Percentiles rank a stretch among this genome's conserved stretches.
Evolutionary conservation across 78 protist genomes (phyloP).

Genomic region (Anaeramoeba ignava): DNA sequence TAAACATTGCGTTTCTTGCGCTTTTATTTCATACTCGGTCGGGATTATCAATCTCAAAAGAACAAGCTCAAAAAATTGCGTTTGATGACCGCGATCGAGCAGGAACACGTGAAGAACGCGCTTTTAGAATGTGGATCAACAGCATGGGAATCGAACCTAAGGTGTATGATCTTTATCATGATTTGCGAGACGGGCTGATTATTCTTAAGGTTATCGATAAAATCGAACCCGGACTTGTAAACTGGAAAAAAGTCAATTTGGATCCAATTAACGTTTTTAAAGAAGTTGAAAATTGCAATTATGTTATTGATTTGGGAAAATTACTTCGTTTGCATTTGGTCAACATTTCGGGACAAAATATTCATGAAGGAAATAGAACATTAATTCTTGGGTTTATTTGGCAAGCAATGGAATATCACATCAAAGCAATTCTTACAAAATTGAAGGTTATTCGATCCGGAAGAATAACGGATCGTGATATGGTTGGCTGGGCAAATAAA

Average conservation of each 20-base stretch:
- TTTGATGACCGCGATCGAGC: too few species aligned
- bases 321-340: conserved; percentile 39
- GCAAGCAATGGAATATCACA: too few species aligned
- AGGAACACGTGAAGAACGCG: conserved; percentile 56
- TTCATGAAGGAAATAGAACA: conserved; percentile 63
- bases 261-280: conserved; percentile 36
- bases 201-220: conserved; percentile 40
- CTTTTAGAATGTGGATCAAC: too few species aligned
- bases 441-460: conserved; percentile 59
- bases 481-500: conserved; percentile 54
- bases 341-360: conserved; percentile 65
- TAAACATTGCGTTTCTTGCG: too few species aligned
- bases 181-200: conserved; percentile 39
- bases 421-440: conserved; percentile 66
- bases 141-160: too few species aligned
- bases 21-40: too few species aligned
- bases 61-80: too few species aligned
- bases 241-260: conserved; percentile 29
- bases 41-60: too few species aligned
- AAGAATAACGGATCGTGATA: conserved; percentile 45
- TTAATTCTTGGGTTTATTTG: too few species aligned
- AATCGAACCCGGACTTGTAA: conserved; percentile 42
- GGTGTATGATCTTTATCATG: conserved; percentile 35
- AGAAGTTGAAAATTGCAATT: conserved; percentile 67
- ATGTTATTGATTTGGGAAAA: conserved; percentile 46